Base-by-base conservation (phyloP, 257 asterid genomes). In the Penstemon eatonii region DNA sequence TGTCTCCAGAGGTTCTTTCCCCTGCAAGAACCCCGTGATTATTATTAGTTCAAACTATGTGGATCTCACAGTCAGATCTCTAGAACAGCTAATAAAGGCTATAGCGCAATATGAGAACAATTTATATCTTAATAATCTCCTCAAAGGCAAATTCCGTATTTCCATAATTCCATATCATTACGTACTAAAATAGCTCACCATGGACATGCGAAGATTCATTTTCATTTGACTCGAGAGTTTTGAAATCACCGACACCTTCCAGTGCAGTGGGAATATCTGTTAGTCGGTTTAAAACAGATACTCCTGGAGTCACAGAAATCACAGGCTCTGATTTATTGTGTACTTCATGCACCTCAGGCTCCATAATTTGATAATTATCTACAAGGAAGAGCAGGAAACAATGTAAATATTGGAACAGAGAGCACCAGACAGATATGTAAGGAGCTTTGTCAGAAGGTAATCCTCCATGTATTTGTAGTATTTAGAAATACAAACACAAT, bases 11-110 rank as follows among this genome's bases (percentile, higher is more conserved):
- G 60, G 80, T 61, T 67, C 73, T 69, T 61, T 73, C 82, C 65
- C 90, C 98, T 91, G 96, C 90, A 80, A 83, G 76, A 80, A 68
- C 76, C 77, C 83, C 84, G 74, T 65, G 68, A 61, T 62, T 56
- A 75, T 60, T 76, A 61, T 60, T 76, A 61, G 52, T 56, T 69
- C 57, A 45, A 41, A 67, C 45, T 19, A 58, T 42, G 33, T n/a
- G 73, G 38, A 63, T 76, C 59, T 61, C 65, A 57, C 8, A 60
- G 39, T 56, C 57, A 69, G 73, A 78, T 40, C 25, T 41, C 13
- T 64, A 13, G 46, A 51, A 63, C 54, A 51, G 62, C 65, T 70
- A 41, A 40, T 49, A 25, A 37, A 67, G 62, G 56, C 60, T 15
- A 33, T 8, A 63, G 59, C 25, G 39, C 42, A 44, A 63, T 62